Percentiles rank a stretch among this genome's conserved stretches.
Conservation (phyloP, 495 filamentous ascomycete species). For the Lasiosphaeria ovina region DNA sequence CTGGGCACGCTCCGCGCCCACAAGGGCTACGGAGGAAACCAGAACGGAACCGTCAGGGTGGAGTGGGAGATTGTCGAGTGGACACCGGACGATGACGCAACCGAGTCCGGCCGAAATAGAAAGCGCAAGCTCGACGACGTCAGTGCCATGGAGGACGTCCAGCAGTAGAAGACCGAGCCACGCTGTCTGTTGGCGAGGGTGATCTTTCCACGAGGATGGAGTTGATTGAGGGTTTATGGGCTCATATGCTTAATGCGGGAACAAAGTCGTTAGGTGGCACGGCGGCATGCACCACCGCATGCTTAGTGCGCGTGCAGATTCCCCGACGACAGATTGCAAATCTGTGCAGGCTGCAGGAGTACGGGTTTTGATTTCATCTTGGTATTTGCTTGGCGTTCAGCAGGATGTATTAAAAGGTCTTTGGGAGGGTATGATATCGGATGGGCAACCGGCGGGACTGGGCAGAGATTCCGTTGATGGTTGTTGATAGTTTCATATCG, state of each 20-base stretch:
- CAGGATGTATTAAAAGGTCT: conserved; percentile 1
- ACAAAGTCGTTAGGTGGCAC: not conserved
- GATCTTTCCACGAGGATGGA: not conserved
- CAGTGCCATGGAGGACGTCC: conserved; percentile 19
- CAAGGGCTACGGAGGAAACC: conserved; percentile 54
- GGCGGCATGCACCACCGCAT: not conserved
- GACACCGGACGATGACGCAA: conserved; percentile 57
- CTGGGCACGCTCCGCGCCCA: conserved; percentile 64
- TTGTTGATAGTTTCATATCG: too few relatives aligned
- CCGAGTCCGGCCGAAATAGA: conserved; percentile 39
- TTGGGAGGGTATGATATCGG: conserved; percentile 2
- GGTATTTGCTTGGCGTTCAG: conserved; percentile 6
- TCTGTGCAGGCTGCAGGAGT: not conserved
- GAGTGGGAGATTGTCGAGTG: conserved; percentile 87
- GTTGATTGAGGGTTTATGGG: not conserved
- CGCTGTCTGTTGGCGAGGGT: not conserved
- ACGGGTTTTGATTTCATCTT: not conserved
- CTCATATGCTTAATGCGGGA: not conserved
- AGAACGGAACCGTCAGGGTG: conserved; percentile 58
- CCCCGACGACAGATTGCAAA: not conserved
- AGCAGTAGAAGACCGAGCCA: conserved; percentile 5
- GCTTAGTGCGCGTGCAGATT: not conserved
- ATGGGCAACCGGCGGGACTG: not conserved
- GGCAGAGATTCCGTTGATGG: not conserved
- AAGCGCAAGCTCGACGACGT: conserved; percentile 55